phyloP scores from a whole-genome alignment of 1,284 basidiomycete species.

The Naganishia cerealis region DNA sequence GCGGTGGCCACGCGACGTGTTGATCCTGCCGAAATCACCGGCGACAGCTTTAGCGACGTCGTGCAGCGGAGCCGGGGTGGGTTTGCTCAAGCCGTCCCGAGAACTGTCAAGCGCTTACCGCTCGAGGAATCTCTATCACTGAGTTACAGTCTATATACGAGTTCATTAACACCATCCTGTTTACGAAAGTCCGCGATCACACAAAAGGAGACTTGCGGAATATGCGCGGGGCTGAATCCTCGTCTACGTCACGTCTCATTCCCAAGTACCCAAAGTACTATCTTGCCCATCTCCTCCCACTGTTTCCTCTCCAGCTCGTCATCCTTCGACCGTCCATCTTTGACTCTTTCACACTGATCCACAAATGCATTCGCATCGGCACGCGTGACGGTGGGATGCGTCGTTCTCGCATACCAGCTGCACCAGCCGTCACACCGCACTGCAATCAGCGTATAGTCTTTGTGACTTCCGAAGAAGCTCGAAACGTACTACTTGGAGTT shows the following conservation, averaged over 20 bases:
- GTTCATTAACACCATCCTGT: too few species aligned
- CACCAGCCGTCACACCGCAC: too few species aligned
- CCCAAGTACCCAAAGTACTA: slow-evolving; percentile 48
- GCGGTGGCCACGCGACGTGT: too few species aligned
- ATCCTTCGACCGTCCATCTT: slow-evolving; percentile 14
- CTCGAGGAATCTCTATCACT: too few species aligned
- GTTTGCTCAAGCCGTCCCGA: too few species aligned
- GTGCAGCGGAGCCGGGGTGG: too few species aligned
- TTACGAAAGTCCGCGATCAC: too few species aligned
- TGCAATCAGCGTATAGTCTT: background rate
- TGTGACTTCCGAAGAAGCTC: background rate
- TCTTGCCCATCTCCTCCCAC: slow-evolving; percentile 48
- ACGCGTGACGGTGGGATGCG: slow-evolving; percentile 43
- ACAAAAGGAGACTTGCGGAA: too few species aligned
- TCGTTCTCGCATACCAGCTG: slow-evolving; percentile 45
- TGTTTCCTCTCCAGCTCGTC: slow-evolving; percentile 40
- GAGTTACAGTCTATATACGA: too few species aligned
- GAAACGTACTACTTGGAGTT: slow-evolving; percentile 51
- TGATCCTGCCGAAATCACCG: too few species aligned
- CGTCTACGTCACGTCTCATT: slow-evolving; percentile 30
- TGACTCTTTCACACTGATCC: slow-evolving; percentile 44
- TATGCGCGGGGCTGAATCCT: background rate
- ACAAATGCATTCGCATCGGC: slow-evolving; percentile 44
- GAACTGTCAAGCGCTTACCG: too few species aligned
- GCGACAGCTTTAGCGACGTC: too few species aligned